Evolutionary conservation across 1,284 basidiomycete genomes (phyloP).

Genomic region (Coniferiporia sulphurascens): DNA sequence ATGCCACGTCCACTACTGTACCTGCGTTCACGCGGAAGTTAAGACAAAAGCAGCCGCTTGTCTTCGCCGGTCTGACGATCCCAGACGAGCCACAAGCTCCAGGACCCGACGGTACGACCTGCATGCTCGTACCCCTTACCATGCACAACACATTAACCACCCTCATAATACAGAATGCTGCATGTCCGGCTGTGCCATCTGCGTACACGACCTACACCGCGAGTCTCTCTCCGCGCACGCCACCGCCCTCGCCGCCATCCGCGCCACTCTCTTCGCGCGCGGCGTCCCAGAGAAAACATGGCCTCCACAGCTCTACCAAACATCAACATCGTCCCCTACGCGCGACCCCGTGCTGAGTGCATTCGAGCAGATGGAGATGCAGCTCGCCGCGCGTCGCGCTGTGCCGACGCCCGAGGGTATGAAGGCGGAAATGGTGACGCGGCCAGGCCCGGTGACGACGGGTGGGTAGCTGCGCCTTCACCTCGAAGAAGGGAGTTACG

Average conservation of each 20-base stretch:
- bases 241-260: constrained; percentile 47
- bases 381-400: constrained; percentile 41
- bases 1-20: constrained; percentile 8
- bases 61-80: constrained; percentile 52
- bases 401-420: background rate
- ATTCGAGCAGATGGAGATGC: constrained; percentile 64
- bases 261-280: constrained; percentile 41
- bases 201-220: constrained; percentile 84
- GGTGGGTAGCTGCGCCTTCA: background rate
- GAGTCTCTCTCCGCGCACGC: constrained; percentile 70
- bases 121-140: background rate
- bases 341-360: constrained; percentile 43
- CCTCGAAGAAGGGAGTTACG: background rate
- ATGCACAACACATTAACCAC: background rate
- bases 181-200: constrained; percentile 88
- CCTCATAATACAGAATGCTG: constrained; percentile 63
- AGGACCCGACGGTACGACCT: constrained; percentile 53
- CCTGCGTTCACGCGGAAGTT: constrained; percentile 1
- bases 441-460: background rate
- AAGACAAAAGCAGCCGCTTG: constrained; percentile 23
- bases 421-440: background rate
- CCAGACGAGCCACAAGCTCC: constrained; percentile 58
- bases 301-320: constrained; percentile 39
- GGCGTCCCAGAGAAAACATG: constrained; percentile 59
- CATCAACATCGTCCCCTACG: constrained; percentile 18